These are phyloP conservation scores for Myxozyma neotropica DNA, from an alignment of 805 yeast species.

Conservation along the genomic window DNA sequence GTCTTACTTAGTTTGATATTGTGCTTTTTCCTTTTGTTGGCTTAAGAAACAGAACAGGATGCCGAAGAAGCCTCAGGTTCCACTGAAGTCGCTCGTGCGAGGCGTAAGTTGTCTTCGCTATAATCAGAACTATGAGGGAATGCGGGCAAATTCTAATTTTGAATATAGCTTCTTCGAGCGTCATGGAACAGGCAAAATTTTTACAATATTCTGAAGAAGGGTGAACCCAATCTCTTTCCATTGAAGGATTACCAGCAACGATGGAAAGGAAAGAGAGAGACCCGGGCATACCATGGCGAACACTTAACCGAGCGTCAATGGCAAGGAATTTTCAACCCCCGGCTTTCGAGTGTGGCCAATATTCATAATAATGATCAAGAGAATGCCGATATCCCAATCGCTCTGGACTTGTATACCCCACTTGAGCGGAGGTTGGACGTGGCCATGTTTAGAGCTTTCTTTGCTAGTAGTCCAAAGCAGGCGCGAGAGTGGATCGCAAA, in stretches of 20 bases:
- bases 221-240: conserved; percentile 54
- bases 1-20: not conserved
- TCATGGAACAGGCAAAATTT: conserved; percentile 90
- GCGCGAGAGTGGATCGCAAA: conserved; percentile 84
- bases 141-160: not conserved
- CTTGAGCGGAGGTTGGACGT: conserved; percentile 87
- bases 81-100: conserved; percentile 26
- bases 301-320: conserved; percentile 82
- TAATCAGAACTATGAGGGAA: not conserved
- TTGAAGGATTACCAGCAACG: conserved; percentile 87
- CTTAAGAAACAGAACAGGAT: not conserved
- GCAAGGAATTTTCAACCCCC: conserved; percentile 67
- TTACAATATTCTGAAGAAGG: conserved; percentile 77
- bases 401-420: conserved; percentile 84
- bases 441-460: conserved; percentile 88
- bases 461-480: conserved; percentile 91
- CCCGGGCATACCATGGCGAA: conserved; percentile 96
- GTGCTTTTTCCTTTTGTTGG: not conserved
- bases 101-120: conserved; percentile 21
- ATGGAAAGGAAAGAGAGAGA: conserved; percentile 87
- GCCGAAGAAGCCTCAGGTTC: conserved; percentile 27
- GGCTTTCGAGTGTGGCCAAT: conserved; percentile 53
- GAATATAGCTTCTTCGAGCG: conserved; percentile 57
- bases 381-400: conserved; percentile 65
- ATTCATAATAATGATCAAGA: conserved; percentile 24